A percentile compares a stretch with the other conserved stretches of the same genome.
phyloP scores from a whole-genome alignment of 805 yeast species.

The Candida sanyiensis region DNA sequence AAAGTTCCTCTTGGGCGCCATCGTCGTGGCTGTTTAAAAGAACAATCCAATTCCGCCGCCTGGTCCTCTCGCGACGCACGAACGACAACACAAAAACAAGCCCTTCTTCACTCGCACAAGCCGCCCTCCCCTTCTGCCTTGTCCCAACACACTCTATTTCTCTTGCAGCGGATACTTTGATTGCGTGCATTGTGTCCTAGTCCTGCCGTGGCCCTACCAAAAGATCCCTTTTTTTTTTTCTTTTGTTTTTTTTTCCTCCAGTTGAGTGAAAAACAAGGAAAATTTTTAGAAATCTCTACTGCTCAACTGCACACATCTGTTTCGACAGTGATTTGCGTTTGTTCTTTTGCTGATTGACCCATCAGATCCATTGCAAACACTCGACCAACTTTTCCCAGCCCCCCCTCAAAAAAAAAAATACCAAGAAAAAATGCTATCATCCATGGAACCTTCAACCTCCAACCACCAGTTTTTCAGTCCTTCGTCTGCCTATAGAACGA shows the following conservation, averaged over 20 bases:
- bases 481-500: constrained; percentile 8
- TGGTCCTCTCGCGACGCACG: too few species aligned
- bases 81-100: too few species aligned
- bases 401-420: not conserved
- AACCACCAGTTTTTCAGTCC: constrained; percentile 7
- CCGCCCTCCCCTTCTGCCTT: not conserved
- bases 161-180: too few species aligned
- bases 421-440: constrained; percentile 10
- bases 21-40: too few species aligned
- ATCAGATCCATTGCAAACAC: too few species aligned
- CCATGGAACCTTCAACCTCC: constrained; percentile 9
- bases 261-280: constrained; percentile 5
- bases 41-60: too few species aligned
- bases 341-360: not conserved
- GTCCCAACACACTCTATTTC: too few species aligned
- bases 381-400: not conserved
- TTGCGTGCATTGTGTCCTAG: too few species aligned
- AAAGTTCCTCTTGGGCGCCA: too few species aligned
- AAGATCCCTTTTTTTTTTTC: not conserved
- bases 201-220: too few species aligned
- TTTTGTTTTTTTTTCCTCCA: not conserved
- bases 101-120: not conserved
- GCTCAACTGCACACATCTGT: too few species aligned
- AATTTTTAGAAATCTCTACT: not conserved
- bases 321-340: too few species aligned